phyloP scores from a whole-genome alignment of 1,139 yeast species.

The Geotrichum candidum region DNA sequence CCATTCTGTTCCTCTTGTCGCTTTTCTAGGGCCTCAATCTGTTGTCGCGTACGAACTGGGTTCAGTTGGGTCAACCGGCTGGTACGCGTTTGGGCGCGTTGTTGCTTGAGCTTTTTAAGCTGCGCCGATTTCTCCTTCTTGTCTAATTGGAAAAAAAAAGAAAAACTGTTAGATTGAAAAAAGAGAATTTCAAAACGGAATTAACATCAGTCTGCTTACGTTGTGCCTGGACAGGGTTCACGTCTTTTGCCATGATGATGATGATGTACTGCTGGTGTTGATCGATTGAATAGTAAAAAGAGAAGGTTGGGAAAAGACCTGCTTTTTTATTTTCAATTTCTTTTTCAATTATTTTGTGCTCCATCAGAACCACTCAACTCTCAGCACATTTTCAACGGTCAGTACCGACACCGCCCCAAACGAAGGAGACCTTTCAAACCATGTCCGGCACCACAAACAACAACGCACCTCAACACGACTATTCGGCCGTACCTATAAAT shows the following conservation, averaged over 20 bases:
- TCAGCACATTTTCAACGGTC: not conserved
- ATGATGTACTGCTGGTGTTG: not conserved
- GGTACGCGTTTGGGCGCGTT: slow-evolving; percentile 21
- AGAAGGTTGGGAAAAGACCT: not conserved
- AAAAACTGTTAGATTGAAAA: not conserved
- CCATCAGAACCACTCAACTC: not conserved
- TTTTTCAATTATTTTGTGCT: not conserved
- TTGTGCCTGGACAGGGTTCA: slow-evolving; percentile 26
- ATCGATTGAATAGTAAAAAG: not conserved
- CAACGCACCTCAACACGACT: slow-evolving; percentile 17
- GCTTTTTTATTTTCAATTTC: not conserved
- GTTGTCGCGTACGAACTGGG: slow-evolving; percentile 22
- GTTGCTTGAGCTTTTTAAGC: slow-evolving; percentile 29
- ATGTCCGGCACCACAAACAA: not conserved
- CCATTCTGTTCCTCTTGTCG: slow-evolving; percentile 17
- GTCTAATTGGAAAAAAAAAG: slow-evolving; percentile 2
- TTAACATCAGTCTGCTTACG: slow-evolving; percentile 21
- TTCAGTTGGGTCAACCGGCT: slow-evolving; percentile 23
- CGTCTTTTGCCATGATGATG: slow-evolving; percentile 24
- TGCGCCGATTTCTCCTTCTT: slow-evolving; percentile 31
- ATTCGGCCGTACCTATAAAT: slow-evolving; percentile 49
- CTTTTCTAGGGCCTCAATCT: slow-evolving; percentile 23
- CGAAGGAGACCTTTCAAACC: not conserved
- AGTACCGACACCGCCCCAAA: not conserved
- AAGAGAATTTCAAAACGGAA: not conserved